Base-by-base conservation (phyloP, 2,329 filamentous ascomycete species). In the Pseudovirgaria hyperparasitica region DNA sequence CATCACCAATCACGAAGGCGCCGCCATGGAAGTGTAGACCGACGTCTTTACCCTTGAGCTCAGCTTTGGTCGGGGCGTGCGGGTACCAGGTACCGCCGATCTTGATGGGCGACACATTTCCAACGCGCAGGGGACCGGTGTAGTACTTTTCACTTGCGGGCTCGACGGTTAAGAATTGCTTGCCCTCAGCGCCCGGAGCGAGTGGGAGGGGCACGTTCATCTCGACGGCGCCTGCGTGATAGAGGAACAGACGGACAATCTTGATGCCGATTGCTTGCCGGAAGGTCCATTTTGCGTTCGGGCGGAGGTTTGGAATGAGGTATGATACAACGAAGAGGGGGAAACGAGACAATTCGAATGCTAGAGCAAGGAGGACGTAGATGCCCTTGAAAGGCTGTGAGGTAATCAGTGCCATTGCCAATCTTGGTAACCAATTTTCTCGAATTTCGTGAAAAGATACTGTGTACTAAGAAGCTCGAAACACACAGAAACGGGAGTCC, bases 21-120 rank as follows among this genome's bases (percentile, higher is more conserved):
- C 63, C 63, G 23, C 63, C 62, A 37, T 67, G 63, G 28, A 65
- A 47, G 32, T 66, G 63, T 5, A 66, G 43, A 6, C 63, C 39
- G 2, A 65, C 51, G 2, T 37, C 47, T 27, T 41, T 33, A 14
- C 35, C 36, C 17, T 19, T 33, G 19, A 34, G 32, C 20, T 45
- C 33, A 2, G 24, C 23, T 2, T 26, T 15, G 6, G 29, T 34
- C 19, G 45, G 29, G 5, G 45, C 41, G 9, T 35, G 36, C 5
- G 58, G 53, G 31, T 55, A 61, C 58, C 58, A 62, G 3, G 56
- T 58, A 6, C 43, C 56, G 12, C 58, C 57, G 9, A 59, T 48
- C 5, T 44, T 38, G 2, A 37, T 42, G 3, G 58, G 57, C 35
- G 47, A 40, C 12, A 59, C 42, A 11, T 50, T 36, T 10, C 36